Percentiles rank a stretch among this genome's conserved stretches.
Evolutionary conservation across 2,329 filamentous ascomycete species (phyloP).

Genomic region (Tetracladium maxilliforme): DNA sequence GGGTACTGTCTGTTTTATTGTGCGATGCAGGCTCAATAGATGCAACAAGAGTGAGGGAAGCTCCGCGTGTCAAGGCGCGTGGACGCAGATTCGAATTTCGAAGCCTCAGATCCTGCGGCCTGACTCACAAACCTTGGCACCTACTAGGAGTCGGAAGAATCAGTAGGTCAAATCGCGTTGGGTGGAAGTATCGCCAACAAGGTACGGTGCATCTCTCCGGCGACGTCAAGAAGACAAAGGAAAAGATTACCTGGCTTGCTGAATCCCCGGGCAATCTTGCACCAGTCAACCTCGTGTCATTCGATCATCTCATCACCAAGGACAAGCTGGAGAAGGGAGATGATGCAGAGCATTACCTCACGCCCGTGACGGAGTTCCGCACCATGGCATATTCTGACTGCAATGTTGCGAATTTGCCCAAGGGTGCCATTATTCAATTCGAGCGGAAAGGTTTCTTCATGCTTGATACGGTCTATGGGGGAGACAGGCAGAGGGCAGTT

Average conservation of each 20-base stretch:
- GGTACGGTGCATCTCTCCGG: conserved; percentile 19
- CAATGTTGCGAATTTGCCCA: conserved; percentile 43
- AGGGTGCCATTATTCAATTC: conserved; percentile 52
- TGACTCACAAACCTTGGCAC: too few species aligned
- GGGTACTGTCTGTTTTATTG: too few species aligned
- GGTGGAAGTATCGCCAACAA: too few species aligned
- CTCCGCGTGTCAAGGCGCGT: too few species aligned
- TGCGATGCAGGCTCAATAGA: too few species aligned
- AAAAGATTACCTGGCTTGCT: conserved; percentile 54
- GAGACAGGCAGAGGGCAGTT: conserved; percentile 42
- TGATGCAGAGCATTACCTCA: conserved; percentile 42
- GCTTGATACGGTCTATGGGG: conserved; percentile 37
- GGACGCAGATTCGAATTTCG: too few species aligned
- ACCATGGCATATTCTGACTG: conserved; percentile 43
- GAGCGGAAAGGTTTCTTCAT: conserved; percentile 53
- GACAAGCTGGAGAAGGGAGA: conserved; percentile 51
- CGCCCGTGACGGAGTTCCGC: conserved; percentile 39
- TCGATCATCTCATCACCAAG: conserved; percentile 54
- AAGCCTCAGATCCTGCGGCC: too few species aligned
- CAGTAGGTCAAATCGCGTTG: too few species aligned
- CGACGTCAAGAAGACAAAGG: conserved; percentile 53
- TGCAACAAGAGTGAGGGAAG: too few species aligned
- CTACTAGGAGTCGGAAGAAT: too few species aligned
- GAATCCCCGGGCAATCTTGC: conserved; percentile 39
- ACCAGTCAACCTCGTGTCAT: conserved; percentile 48